A percentile compares a stretch with the other conserved stretches of the same genome.
phyloP scores from a whole-genome alignment of 202 grass and related monocot species.

The Schoenoplectus triqueter region DNA sequence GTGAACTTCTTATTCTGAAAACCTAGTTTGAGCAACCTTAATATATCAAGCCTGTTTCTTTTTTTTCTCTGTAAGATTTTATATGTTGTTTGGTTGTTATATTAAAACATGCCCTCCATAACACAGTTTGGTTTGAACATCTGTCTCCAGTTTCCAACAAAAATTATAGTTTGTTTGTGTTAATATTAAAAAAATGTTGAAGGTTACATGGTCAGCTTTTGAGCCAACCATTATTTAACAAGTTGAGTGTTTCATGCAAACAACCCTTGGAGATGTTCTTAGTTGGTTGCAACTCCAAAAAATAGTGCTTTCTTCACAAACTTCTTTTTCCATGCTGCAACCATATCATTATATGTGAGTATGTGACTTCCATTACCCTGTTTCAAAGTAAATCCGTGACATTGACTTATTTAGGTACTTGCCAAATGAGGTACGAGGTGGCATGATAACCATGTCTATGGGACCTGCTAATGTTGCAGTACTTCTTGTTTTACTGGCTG shows the following conservation, averaged over 20 bases:
- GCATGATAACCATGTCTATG: constrained; percentile 89
- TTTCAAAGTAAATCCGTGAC: background rate
- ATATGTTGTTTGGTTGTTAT: constrained; percentile 3
- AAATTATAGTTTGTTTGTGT: background rate
- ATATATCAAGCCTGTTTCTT: background rate
- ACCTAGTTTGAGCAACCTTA: background rate
- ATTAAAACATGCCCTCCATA: no score
- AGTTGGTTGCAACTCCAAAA: background rate
- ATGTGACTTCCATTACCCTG: constrained; percentile 10
- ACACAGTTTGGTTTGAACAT: no score
- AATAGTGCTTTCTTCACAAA: background rate
- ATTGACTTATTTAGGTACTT: constrained; percentile 61
- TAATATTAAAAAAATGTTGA: background rate
- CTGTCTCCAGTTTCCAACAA: no score
- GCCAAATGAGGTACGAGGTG: constrained; percentile 91
- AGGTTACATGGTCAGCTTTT: background rate
- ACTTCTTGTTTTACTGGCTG: constrained; percentile 68
- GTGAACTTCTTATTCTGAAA: background rate
- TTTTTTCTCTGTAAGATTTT: background rate
- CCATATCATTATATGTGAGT: background rate
- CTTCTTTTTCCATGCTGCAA: background rate
- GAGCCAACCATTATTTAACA: background rate
- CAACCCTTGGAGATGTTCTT: constrained; percentile 4
- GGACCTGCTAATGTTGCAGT: constrained; percentile 63
- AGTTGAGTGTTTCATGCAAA: background rate